Evolutionary conservation across 176 grass and related monocot genomes (phyloP), one percentile per base, ranked within the genome.

Genomic region (Triticum urartu): DNA sequence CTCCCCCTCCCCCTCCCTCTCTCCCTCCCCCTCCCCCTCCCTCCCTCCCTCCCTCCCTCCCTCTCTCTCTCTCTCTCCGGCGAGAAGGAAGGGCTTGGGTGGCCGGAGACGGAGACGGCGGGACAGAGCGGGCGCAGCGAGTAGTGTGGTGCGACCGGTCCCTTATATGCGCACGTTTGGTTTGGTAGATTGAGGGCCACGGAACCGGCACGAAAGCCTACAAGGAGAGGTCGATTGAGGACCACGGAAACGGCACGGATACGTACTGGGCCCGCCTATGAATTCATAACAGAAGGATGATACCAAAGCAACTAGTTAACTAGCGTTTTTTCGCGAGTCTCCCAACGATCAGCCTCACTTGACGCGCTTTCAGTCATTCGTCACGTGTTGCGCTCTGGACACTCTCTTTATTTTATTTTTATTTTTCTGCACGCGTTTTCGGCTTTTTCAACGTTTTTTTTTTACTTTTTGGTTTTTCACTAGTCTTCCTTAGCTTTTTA

Each of bases 31-130:
- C 3, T 11, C 32, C 4, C 65, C 3, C 65, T 20, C 66, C 18
- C 72, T 28, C 17, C 8, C 18, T 20, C 39, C 28, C 28, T 30
- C 28, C 1, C 28, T 30, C 28, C 1, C 28, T 9, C 3, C 11
- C 65, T 11, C 65, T 20, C 66, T 30, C 72, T 28, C 17, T 21
- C 17, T 20, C 39, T 43, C 22, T 72, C 24, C 26, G 73, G 43
- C 72, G 72, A 75, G 42, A 75, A 75, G 72, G 72, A 75, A 72
- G 69, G 72, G 13, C 25, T 8, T 26, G 13, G 72, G 72, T 54
- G 43, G 45, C 73, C 25, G 72, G 22, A 63, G 22, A 11, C 26
- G 63, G 11, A 65, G 11, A 20, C 32, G 17, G 66, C 66, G 66
- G 66, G 15, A 34, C 39, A 24, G 70, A 72, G 69, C 38, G n/a